Evolutionary conservation across 2,329 filamentous ascomycete genomes (phyloP).

Genomic region (Parastagonospora avenae): DNA sequence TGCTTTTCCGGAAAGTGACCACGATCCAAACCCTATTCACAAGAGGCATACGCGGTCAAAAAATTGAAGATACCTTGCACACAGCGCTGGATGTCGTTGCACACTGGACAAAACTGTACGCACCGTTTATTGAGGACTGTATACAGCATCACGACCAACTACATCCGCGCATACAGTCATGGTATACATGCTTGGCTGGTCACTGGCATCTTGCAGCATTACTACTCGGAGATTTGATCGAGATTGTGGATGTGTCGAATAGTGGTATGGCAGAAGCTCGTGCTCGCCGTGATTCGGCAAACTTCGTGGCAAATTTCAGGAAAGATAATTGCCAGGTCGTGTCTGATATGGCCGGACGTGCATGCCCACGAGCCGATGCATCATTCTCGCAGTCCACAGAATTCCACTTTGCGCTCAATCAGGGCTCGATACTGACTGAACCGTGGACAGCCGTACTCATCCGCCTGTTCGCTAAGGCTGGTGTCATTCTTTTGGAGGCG

Average conservation of each 20-base stretch:
- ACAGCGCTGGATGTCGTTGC: constrained; percentile 58
- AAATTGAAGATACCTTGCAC: constrained; percentile 56
- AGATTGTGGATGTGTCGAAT: constrained; percentile 54
- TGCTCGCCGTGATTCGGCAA: constrained; percentile 26
- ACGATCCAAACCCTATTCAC: constrained; percentile 61
- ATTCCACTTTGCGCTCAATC: constrained; percentile 60
- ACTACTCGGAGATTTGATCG: constrained; percentile 60
- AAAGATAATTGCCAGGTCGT: constrained; percentile 53
- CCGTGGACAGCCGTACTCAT: constrained; percentile 65
- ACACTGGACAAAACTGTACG: constrained; percentile 61
- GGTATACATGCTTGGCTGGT: constrained; percentile 63
- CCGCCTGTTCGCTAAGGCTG: constrained; percentile 58
- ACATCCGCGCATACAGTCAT: constrained; percentile 61
- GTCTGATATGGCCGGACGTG: constrained; percentile 56
- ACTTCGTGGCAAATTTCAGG: constrained; percentile 51
- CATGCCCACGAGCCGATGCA: constrained; percentile 42
- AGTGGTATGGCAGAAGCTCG: constrained; percentile 29
- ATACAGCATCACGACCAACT: constrained; percentile 57
- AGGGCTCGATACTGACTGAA: constrained; percentile 63
- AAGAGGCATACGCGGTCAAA: constrained; percentile 42
- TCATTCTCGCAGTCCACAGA: constrained; percentile 45
- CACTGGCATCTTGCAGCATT: constrained; percentile 65
- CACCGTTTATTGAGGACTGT: constrained; percentile 59
- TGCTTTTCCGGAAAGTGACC: constrained; percentile 62
- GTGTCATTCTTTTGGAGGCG: constrained; percentile 47